phyloP scores from a whole-genome alignment of 129 eudicot genomes.

The Sambucus nigra region DNA sequence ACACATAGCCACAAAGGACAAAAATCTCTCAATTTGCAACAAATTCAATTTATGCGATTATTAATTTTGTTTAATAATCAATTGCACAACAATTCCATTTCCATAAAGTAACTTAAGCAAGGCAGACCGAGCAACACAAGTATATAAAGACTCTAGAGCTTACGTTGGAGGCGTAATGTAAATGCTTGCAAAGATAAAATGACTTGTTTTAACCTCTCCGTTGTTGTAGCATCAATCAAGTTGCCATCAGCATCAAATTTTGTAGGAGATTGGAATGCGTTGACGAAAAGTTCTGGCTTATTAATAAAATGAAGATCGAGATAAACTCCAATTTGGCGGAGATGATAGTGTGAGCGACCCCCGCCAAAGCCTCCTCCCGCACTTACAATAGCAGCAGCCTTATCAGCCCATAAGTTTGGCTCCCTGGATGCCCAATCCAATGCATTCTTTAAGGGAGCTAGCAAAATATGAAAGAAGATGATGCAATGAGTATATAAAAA shows the following conservation, averaged over 20 bases:
- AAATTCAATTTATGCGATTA: no score
- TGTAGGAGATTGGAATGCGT: conserved; percentile 54
- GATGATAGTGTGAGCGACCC: conserved; percentile 62
- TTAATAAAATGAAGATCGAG: conserved; percentile 83
- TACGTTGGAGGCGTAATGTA: conserved; percentile 42
- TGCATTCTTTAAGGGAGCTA: conserved; percentile 81
- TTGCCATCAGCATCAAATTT: conserved; percentile 69
- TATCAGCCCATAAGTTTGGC: conserved; percentile 84
- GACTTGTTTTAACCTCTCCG: conserved; percentile 39
- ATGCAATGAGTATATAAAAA: background rate
- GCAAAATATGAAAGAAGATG: background rate
- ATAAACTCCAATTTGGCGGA: conserved; percentile 72
- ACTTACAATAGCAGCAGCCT: conserved; percentile 79
- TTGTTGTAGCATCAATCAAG: conserved; percentile 44
- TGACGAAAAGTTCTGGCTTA: conserved; percentile 58
- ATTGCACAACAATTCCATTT: no score
- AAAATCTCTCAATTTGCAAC: no score
- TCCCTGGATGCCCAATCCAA: conserved; percentile 94
- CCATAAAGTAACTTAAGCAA: no score
- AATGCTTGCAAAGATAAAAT: conserved; percentile 40
- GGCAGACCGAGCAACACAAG: background rate
- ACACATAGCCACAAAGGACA: no score
- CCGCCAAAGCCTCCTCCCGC: conserved; percentile 78
- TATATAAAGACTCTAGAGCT: background rate
- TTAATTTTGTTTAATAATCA: no score